Evolutionary conservation across 31 red algal species (phyloP), one percentile per base, ranked within the genome.

Genomic region (Odonthalia washingtoniensis): DNA sequence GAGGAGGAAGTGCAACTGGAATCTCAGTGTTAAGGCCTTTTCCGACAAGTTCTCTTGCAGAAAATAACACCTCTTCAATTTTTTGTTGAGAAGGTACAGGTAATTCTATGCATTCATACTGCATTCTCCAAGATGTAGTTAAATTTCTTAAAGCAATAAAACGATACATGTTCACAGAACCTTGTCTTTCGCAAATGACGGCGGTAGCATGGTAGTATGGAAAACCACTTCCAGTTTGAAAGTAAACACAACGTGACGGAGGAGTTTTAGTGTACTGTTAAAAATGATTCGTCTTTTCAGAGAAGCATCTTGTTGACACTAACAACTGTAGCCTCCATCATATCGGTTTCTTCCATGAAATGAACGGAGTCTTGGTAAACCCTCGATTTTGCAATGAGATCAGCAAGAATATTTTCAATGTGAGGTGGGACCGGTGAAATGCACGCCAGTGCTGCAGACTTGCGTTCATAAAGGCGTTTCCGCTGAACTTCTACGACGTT

Each of bases 261-360:
- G 49, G 49, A 57, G 9, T 57, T 21, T 57, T 9, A 57, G 49
- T 9, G 12, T 57, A 14, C 49, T 57, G 49, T 21, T 57, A 57
- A 57, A 21, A 9, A 57, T 57, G 49, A 80, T 0, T 33, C 0
- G 76, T 0, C 0, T 3, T 0, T 33, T 28, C 12, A 80, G 41
- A 0, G 76, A 57, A 9, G 42, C 45, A 60, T 80, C 76, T 3
- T 26, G 12, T 6, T 0, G 42, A 44, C 76, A 57, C 5, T 0
- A 44, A n/a, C n/a, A 44, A 57, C 40, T 18, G 40, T 80, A 24
- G 0, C 76, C 57, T 80, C 45, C 76, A 80, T 80, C 0, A 0
- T 0, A 0, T 18, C 46, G 24, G 76, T 80, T 80, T 0, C 76
- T 0, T 80, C 76, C 21, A 80, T 0, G 0, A 0, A 80, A 4